Evolutionary conservation across 768 basidiomycete genomes (phyloP).

Genomic region (Lentinula sp.): DNA sequence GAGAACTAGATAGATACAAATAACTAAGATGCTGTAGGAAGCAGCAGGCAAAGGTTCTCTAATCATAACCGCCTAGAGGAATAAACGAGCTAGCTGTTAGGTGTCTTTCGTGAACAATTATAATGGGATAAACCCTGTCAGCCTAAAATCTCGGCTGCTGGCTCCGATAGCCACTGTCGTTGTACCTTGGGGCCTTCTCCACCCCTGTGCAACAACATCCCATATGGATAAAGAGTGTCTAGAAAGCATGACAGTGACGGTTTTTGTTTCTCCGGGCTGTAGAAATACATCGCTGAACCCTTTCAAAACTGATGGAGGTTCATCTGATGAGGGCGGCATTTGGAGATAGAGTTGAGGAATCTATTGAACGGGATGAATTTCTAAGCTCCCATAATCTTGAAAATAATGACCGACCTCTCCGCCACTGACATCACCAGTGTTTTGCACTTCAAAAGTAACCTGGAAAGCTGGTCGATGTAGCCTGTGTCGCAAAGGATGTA

Average conservation of each 20-base stretch:
- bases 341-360: slow-evolving; percentile 74
- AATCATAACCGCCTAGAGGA: too few relatives aligned
- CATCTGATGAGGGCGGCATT: slow-evolving; percentile 54
- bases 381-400: background rate
- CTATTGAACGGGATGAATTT: slow-evolving; percentile 20
- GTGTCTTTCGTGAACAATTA: background rate
- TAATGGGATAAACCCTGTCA: slow-evolving; percentile 29
- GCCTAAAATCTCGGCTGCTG: slow-evolving; percentile 57
- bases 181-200: slow-evolving; percentile 61
- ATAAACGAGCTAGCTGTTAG: too few relatives aligned
- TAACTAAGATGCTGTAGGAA: too few relatives aligned
- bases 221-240: slow-evolving; percentile 70
- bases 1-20: too few relatives aligned
- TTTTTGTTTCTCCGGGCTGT: slow-evolving; percentile 36
- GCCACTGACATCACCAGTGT: slow-evolving; percentile 56
- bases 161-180: slow-evolving; percentile 62
- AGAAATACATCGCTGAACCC: slow-evolving; percentile 63
- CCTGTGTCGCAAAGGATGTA: slow-evolving; percentile 22
- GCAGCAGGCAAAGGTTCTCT: too few relatives aligned
- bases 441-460: slow-evolving; percentile 60
- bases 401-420: slow-evolving; percentile 43
- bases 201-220: slow-evolving; percentile 69
- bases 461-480: slow-evolving; percentile 59
- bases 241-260: slow-evolving; percentile 53
- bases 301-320: slow-evolving; percentile 66